These are phyloP conservation scores for Mimosa pudica DNA, from an alignment of 306 rosid genomes.

Conservation along the genomic window DNA sequence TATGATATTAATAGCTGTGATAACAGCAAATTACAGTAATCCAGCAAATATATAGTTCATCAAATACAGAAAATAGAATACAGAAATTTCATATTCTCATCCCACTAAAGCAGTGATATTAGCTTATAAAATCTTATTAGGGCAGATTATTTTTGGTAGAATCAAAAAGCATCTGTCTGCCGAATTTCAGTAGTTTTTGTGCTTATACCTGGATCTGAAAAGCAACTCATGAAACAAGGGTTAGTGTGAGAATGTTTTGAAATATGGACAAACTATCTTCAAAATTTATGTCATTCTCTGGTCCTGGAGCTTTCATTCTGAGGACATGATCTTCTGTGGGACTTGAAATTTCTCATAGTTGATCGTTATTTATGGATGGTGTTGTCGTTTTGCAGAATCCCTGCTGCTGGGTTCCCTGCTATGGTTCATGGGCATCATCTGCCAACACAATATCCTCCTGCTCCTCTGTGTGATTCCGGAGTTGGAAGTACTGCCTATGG, in stretches of 20 bases:
- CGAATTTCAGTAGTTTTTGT: conserved; percentile 10
- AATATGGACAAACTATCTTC: conserved; percentile 6
- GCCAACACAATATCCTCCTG: conserved; percentile 60
- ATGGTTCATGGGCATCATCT: conserved; percentile 77
- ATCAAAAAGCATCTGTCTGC: background rate
- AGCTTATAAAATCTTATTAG: background rate
- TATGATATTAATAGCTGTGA: too few species aligned
- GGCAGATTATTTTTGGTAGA: conserved; percentile 2
- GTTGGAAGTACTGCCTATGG: conserved; percentile 41
- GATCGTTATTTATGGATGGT: conserved; percentile 24
- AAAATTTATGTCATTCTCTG: background rate
- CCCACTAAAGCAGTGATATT: background rate
- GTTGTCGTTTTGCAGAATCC: conserved; percentile 67
- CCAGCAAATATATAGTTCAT: too few species aligned
- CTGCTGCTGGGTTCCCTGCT: conserved; percentile 99
- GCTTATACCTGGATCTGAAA: background rate
- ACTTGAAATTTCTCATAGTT: conserved; percentile 17
- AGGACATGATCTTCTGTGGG: conserved; percentile 6
- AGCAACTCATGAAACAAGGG: too few species aligned
- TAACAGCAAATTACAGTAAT: too few species aligned
- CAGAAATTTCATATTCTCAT: background rate
- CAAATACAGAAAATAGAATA: too few species aligned
- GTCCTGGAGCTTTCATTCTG: background rate
- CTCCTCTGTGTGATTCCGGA: conserved; percentile 38
- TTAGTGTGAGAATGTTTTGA: background rate